Percentiles rank a stretch among this genome's conserved stretches.
phyloP scores from a whole-genome alignment of 345 rosid species.

The Hypericum androsaemum region DNA sequence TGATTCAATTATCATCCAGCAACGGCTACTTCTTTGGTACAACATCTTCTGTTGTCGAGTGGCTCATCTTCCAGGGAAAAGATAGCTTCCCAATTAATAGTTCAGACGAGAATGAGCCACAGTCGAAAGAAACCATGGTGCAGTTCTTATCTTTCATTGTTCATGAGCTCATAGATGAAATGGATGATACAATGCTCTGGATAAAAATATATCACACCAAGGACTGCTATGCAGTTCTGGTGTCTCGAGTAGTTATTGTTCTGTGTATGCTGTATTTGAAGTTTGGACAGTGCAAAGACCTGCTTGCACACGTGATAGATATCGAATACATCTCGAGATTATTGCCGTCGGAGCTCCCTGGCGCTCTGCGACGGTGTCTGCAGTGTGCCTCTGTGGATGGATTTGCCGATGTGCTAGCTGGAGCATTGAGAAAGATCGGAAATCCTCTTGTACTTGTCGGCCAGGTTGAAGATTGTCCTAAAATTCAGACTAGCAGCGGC shows the following conservation, averaged over 20 bases:
- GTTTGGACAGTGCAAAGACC: conserved; percentile 11
- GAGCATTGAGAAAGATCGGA: no score
- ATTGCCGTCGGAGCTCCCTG: no score
- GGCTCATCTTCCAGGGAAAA: conserved; percentile 25
- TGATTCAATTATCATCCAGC: conserved; percentile 15
- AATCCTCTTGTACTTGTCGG: no score
- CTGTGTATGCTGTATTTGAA: conserved; percentile 27
- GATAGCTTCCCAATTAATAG: neutral
- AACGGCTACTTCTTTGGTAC: conserved; percentile 16
- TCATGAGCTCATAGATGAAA: conserved; percentile 2
- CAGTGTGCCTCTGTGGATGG: no score
- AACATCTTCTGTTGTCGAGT: conserved; percentile 31
- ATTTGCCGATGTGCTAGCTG: no score
- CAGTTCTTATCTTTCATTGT: conserved; percentile 8
- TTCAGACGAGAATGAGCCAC: neutral
- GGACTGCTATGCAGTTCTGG: conserved; percentile 14
- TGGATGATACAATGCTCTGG: conserved; percentile 23
- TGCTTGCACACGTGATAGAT: neutral
- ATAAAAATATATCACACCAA: conserved; percentile 1
- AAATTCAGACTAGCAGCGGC: no score
- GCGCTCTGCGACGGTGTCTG: no score
- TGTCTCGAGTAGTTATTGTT: conserved; percentile 26
- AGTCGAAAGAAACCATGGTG: neutral
- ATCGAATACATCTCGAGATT: no score
- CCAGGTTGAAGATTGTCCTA: no score